Evolutionary conservation across 805 yeast species (phyloP).

Genomic region (Ogataea degrootiae): DNA sequence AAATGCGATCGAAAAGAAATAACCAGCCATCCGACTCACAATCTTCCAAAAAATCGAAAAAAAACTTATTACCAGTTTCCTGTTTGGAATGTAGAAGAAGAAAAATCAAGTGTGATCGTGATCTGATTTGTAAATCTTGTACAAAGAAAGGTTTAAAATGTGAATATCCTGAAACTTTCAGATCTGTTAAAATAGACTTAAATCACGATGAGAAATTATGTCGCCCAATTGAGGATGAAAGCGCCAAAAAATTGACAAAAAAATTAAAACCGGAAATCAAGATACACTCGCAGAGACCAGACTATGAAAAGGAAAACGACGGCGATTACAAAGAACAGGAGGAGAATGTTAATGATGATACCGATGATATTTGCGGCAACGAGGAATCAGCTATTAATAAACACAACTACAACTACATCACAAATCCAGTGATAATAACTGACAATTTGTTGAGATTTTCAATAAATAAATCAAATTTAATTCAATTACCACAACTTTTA

Average conservation of each 20-base stretch:
- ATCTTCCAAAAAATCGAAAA: neutral
- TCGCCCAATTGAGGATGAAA: neutral
- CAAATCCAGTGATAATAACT: slow-evolving; percentile 3
- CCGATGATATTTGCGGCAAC: neutral
- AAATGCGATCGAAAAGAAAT: neutral
- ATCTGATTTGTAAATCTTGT: slow-evolving; percentile 40
- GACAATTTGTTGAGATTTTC: slow-evolving; percentile 2
- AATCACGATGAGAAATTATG: neutral
- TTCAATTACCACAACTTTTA: slow-evolving; percentile 13
- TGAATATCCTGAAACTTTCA: slow-evolving; percentile 40
- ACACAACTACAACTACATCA: neutral
- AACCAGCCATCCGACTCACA: neutral
- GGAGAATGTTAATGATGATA: neutral
- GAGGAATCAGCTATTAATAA: too few species aligned
- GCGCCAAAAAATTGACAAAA: too few species aligned
- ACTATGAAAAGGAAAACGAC: too few species aligned
- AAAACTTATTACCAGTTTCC: slow-evolving; percentile 24
- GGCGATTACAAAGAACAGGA: too few species aligned
- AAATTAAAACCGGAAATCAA: too few species aligned
- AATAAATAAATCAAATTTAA: slow-evolving; percentile 1
- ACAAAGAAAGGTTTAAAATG: slow-evolving; percentile 33
- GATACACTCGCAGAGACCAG: too few species aligned
- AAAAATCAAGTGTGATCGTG: slow-evolving; percentile 31
- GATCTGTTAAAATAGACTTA: slow-evolving; percentile 33
- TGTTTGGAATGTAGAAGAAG: slow-evolving; percentile 31